Evolutionary conservation across 208 protist genomes (phyloP), one percentile per base, ranked within the genome.

Genomic region (Trypanosoma vivax): DNA sequence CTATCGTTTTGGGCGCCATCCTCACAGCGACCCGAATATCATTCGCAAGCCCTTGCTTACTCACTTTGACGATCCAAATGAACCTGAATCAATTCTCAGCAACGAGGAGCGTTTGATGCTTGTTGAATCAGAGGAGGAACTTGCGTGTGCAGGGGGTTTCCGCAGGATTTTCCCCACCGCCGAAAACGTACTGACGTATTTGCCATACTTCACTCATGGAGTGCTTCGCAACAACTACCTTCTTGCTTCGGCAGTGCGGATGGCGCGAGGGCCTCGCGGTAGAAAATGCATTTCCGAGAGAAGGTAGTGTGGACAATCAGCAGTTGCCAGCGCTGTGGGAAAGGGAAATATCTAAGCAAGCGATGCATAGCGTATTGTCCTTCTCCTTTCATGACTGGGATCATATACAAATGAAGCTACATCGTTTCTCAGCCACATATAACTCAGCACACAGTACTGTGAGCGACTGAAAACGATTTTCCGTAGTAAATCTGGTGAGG

Each of bases 141-240:
- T 90, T 18, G 58, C 68, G 28, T 88, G 83, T 53, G 71, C 79
- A 11, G 86, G 85, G 19, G 79, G 82, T 13, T 95, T 94, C 55
- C 61, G 74, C 6, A 59, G 78, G 28, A 71, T 95, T 48, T 95
- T 88, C 56, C 89, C 89, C 1, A 57, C 41, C 7, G 60, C 74
- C 1, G 34, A 62, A 13, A 92, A 79, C 14, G 69, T 84, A 16
- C 50, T 74, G 6, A 49, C 60, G 25, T 95, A 93, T 51, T 63
- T 90, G 33, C 80, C 80, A 2, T 73, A 77, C 37, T 95, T 92
- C 42, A 67, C 74, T 18, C 72, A 88, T 41, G 88, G 83, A 16
- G 78, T 91, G 11, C 68, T 84, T 5, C 70, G 83, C 60, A 92
- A 87, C 57, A 92, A 90, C 62, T 91, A 79, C 58, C 43, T 95